phyloP scores from a whole-genome alignment of 2,329 filamentous ascomycete species.

The Coniochaeta sp. region DNA sequence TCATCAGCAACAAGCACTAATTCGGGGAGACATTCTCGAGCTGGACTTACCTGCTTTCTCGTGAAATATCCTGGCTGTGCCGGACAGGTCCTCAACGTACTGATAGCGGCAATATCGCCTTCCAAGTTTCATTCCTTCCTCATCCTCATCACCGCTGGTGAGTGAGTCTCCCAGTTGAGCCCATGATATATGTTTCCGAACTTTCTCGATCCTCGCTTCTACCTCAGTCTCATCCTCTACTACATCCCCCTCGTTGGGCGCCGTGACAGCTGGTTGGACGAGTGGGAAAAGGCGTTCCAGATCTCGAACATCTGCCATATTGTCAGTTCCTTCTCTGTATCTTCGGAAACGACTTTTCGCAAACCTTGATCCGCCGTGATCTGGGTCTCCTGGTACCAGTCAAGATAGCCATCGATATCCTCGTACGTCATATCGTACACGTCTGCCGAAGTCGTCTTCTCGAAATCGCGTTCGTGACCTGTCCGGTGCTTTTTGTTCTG shows the following conservation, averaged over 20 bases:
- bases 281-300: constrained; percentile 15
- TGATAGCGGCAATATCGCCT: constrained; percentile 27
- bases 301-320: constrained; percentile 10
- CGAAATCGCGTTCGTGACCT: constrained; percentile 17
- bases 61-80: constrained; percentile 32
- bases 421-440: constrained; percentile 41
- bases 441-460: constrained; percentile 16
- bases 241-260: constrained; percentile 6
- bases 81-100: constrained; percentile 32
- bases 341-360: not conserved
- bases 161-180: not conserved
- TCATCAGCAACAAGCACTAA: not conserved
- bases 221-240: constrained; percentile 14
- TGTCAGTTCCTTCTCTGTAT: constrained; percentile 2
- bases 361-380: constrained; percentile 17
- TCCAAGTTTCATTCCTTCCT: constrained; percentile 19
- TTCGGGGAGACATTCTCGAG: not conserved
- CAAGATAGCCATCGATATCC: constrained; percentile 68
- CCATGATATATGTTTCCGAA: constrained; percentile 16
- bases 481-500: constrained; percentile 10
- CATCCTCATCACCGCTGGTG: not conserved
- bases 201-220: constrained; percentile 12
- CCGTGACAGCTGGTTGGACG: constrained; percentile 1
- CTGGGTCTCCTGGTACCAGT: constrained; percentile 70
- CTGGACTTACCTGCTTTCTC: constrained; percentile 18